A percentile compares a stretch with the other conserved stretches of the same genome.
Conservation (phyloP, 129 eudicot genomes). For the Daucus carota region DH1_v3.0 NC_030386.2:31653001-31653500, state of each 20-base stretch:
- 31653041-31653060: constrained; percentile 30
- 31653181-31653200: constrained; percentile 10
- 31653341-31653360: constrained; percentile 36
- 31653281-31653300: constrained; percentile 28
- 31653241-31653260: not conserved
- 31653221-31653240: not conserved
- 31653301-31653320: constrained; percentile 42
- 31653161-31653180: constrained; percentile 43
- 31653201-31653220: not conserved
- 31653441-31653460: not conserved
- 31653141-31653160: constrained; percentile 42
- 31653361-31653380: constrained; percentile 34
- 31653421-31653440: not conserved
- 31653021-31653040: constrained; percentile 43
- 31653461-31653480: not conserved
- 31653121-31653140: constrained; percentile 30
- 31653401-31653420: constrained; percentile 29
- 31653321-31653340: constrained; percentile 39
- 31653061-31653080: constrained; percentile 45
- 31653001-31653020: constrained; percentile 12
- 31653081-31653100: constrained; percentile 25
- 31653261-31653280: not conserved
- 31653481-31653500: constrained; percentile 26
- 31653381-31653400: constrained; percentile 35
- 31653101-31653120: constrained; percentile 31